Evolutionary conservation across 352 stramenopile species (phyloP).

Genomic region (Elongisporangium prolatum): DNA sequence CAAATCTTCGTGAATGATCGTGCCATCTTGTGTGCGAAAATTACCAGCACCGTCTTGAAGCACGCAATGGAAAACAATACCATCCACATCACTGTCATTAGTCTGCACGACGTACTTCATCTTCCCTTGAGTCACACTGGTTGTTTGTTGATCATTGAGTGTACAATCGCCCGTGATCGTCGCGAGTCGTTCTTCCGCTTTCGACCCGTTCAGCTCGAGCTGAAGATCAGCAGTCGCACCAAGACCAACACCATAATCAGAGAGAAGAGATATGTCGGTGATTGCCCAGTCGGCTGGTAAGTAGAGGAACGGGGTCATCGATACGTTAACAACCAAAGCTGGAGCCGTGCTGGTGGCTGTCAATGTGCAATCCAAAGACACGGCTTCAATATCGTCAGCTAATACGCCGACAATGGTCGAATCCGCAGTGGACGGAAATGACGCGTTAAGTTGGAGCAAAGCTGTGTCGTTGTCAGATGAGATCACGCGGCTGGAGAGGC

Average conservation of each 20-base stretch:
- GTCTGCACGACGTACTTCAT: constrained; percentile 37
- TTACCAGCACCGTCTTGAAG: constrained; percentile 27
- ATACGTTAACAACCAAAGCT: constrained; percentile 11
- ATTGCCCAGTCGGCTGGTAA: constrained; percentile 12
- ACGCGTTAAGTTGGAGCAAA: constrained; percentile 17
- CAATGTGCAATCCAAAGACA: background rate
- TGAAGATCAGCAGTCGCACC: constrained; percentile 7
- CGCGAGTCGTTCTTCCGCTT: constrained; percentile 2
- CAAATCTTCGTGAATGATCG: constrained; percentile 17
- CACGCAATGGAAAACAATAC: constrained; percentile 25
- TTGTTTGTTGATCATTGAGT: constrained; percentile 27
- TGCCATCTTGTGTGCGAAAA: constrained; percentile 12
- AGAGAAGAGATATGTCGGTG: constrained; percentile 13
- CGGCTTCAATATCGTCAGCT: constrained; percentile 1
- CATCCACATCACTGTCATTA: constrained; percentile 37
- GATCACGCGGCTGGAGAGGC: constrained; percentile 10
- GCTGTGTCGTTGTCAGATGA: constrained; percentile 5
- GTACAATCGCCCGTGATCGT: constrained; percentile 23
- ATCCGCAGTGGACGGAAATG: constrained; percentile 6
- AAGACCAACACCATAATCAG: background rate
- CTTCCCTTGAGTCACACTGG: constrained; percentile 13
- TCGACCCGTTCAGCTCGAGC: constrained; percentile 2
- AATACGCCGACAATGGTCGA: background rate
- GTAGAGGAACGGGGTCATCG: constrained; percentile 13
- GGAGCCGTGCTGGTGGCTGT: background rate